Conservation (phyloP, 2,329 filamentous ascomycete species). For the Apiospora kogelbergensis region DNA sequence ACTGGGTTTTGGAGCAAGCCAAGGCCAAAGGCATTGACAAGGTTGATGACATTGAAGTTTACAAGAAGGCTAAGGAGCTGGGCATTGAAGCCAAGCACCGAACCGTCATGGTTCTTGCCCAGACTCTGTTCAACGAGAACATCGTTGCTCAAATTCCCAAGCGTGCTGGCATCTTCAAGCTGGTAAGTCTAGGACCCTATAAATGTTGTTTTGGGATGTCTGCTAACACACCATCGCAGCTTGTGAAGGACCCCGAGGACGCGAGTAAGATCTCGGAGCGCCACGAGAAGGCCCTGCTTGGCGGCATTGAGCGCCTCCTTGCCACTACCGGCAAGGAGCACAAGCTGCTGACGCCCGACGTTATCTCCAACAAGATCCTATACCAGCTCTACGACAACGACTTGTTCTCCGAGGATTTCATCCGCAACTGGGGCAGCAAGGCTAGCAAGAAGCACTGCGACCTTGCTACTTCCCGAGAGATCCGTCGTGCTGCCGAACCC, state of each 20-base stretch:
- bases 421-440: constrained; percentile 89
- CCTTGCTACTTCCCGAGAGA: constrained; percentile 84
- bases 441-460: constrained; percentile 99
- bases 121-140: constrained; percentile 90
- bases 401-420: constrained; percentile 81
- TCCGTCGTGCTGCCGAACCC: constrained; percentile 89
- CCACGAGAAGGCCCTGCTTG: constrained; percentile 93
- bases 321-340: constrained; percentile 70
- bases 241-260: constrained; percentile 56
- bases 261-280: constrained; percentile 63
- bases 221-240: constrained; percentile 39
- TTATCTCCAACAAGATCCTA: constrained; percentile 84
- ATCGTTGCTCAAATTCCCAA: constrained; percentile 84
- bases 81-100: constrained; percentile 94
- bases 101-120: constrained; percentile 86
- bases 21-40: constrained; percentile 74
- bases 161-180: constrained; percentile 85
- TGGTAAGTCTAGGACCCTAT: constrained; percentile 49
- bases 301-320: constrained; percentile 91
- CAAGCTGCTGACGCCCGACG: constrained; percentile 63
- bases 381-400: constrained; percentile 90
- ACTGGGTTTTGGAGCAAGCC: constrained; percentile 81
- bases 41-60: constrained; percentile 86
- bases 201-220: constrained; percentile 29
- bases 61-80: constrained; percentile 94